Base-by-base conservation (phyloP, 192 early-diverging fungal species). In the Lobulomyces angularis region DNA sequence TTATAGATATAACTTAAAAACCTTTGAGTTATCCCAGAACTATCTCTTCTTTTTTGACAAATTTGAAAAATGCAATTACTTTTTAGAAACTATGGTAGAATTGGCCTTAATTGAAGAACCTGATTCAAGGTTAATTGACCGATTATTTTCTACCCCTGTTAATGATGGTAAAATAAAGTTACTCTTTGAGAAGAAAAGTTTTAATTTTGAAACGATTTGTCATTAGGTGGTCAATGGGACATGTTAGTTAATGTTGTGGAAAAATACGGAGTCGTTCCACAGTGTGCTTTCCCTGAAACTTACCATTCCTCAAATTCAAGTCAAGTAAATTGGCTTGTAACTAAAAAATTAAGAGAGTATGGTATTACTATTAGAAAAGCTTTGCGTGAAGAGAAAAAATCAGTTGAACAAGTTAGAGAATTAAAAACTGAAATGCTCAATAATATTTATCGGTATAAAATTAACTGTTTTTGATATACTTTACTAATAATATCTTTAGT, bases 21-120 rank as follows among this genome's bases (percentile, higher is more conserved):
- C 80, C 35, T 79, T 86, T 55, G 82, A 86, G 51, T 66, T 86
- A 9, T 81, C 79, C 23, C 80, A 86, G 58, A 62, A 68, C 9
- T 86, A 74, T 27, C 51, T 86, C 27, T 86, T 78, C 50, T 75
- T 78, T 54, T 76, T 65, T 55, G 83, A 86, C 53, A 86, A 82
- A 62, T 62, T 84, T 22, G 83, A 84, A 48, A 86, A 84, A 62
- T 61, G 74, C 42, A 86, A 86, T 52, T 84, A 75, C 24, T 12
- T 24, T 18, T 8, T 9, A n/a, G n/a, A n/a, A n/a, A n/a, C n/a
- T n/a, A n/a, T n/a, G n/a, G n/a, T n/a, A n/a, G n/a, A n/a, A n/a
- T n/a, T n/a, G n/a, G n/a, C n/a, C n/a, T n/a, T n/a, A n/a, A n/a
- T n/a, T n/a, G n/a, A n/a, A n/a, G n/a, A n/a, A n/a, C n/a, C n/a